A percentile compares a stretch with the other conserved stretches of the same genome.
phyloP scores from a whole-genome alignment of 345 rosid genomes.

The Camelina laxa region DNA sequence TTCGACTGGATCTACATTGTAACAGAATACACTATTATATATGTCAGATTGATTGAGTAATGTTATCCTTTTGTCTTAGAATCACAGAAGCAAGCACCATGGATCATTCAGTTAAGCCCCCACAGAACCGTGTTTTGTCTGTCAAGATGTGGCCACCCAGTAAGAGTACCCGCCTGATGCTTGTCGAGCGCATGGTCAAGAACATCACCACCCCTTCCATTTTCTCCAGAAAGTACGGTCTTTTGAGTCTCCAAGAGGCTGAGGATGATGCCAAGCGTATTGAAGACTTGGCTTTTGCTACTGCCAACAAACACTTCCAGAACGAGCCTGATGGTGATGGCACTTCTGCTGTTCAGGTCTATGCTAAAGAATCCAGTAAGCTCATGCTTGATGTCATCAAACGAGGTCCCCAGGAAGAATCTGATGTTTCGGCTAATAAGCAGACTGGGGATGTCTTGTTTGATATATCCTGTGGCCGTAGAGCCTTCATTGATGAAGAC shows the following conservation, averaged over 20 bases:
- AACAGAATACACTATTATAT: not conserved
- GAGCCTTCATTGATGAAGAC: conserved; percentile 76
- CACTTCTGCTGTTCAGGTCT: conserved; percentile 82
- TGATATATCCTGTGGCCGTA: conserved; percentile 75
- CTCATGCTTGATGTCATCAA: conserved; percentile 79
- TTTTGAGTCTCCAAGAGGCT: conserved; percentile 68
- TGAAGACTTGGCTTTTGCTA: conserved; percentile 67
- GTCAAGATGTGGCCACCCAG: conserved; percentile 94
- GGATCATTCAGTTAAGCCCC: conserved; percentile 53
- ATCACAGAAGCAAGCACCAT: conserved; percentile 52
- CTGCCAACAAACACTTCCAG: conserved; percentile 69
- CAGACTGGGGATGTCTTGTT: conserved; percentile 49
- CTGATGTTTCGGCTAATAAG: conserved; percentile 43
- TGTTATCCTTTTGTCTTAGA: not conserved
- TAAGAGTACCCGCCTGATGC: conserved; percentile 77
- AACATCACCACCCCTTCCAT: conserved; percentile 77
- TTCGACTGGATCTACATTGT: conserved; percentile 12
- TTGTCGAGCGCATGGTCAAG: conserved; percentile 71
- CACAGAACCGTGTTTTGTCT: conserved; percentile 54
- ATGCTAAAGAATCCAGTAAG: conserved; percentile 90
- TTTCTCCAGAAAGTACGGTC: conserved; percentile 82
- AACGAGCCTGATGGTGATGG: conserved; percentile 95
- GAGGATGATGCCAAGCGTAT: conserved; percentile 73
- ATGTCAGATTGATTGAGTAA: conserved; percentile 16
- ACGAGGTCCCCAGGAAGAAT: conserved; percentile 61